A percentile compares a stretch with the other conserved stretches of the same genome.
Evolutionary conservation across 805 yeast species (phyloP).

Genomic region (Hanseniaspora thailandica): DNA sequence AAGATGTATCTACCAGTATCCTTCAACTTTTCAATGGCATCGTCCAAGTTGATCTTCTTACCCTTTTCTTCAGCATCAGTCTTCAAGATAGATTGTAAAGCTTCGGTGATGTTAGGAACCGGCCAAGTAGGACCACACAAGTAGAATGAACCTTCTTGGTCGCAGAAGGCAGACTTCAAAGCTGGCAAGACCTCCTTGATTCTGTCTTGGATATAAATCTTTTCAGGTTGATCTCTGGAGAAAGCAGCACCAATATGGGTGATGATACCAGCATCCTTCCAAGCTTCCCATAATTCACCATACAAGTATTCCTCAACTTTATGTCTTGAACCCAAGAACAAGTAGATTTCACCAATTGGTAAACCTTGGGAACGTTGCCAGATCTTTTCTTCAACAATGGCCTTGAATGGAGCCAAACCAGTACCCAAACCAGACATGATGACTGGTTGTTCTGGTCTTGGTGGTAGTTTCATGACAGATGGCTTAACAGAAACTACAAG

Average conservation of each 20-base stretch:
- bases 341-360: conserved; percentile 77
- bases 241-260: conserved; percentile 96
- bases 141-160: conserved; percentile 78
- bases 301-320: conserved; percentile 88
- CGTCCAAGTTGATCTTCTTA: conserved; percentile 55
- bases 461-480: conserved; percentile 92
- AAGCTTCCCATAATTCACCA: conserved; percentile 97
- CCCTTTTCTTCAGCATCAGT: conserved; percentile 63
- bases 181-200: conserved; percentile 65
- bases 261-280: conserved; percentile 77
- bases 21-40: conserved; percentile 84
- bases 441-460: conserved; percentile 74
- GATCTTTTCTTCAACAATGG: conserved; percentile 86
- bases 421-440: conserved; percentile 97
- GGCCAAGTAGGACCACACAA: conserved; percentile 99
- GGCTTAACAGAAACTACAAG: conserved; percentile 91
- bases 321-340: conserved; percentile 90
- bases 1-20: conserved; percentile 83
- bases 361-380: conserved; percentile 85
- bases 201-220: conserved; percentile 88
- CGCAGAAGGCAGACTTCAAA: conserved; percentile 66
- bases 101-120: conserved; percentile 88
- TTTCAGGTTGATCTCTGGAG: conserved; percentile 91
- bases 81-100: conserved; percentile 66
- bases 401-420: conserved; percentile 96